phyloP scores from a whole-genome alignment of 73 alveolate species.

The Paramecium caudatum region DNA sequence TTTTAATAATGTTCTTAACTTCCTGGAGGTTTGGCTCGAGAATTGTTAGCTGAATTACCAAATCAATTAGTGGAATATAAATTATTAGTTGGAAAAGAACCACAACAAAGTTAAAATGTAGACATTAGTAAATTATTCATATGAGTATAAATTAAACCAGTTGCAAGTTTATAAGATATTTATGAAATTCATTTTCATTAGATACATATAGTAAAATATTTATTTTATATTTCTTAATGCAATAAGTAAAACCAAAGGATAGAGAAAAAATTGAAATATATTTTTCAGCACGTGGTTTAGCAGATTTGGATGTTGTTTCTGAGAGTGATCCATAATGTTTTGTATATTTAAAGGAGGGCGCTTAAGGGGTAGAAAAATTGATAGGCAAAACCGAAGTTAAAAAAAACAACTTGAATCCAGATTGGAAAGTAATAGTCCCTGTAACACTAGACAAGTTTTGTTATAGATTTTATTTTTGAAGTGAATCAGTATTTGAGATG shows the following conservation, averaged over 20 bases:
- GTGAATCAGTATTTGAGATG: constrained; percentile 78
- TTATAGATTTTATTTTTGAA: constrained; percentile 87
- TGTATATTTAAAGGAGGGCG: not conserved
- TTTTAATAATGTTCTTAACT: constrained; percentile 66
- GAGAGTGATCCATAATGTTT: constrained; percentile 84
- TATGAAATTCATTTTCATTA: no score
- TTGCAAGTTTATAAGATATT: no score
- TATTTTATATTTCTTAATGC: no score
- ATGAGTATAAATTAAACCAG: no score
- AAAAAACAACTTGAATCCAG: constrained; percentile 84
- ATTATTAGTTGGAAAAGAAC: not conserved
- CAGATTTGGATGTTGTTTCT: constrained; percentile 80
- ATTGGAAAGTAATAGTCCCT: constrained; percentile 62
- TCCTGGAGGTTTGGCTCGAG: constrained; percentile 80
- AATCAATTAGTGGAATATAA: constrained; percentile 4
- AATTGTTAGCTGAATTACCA: constrained; percentile 84
- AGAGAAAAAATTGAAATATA: constrained; percentile 80
- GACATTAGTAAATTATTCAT: not conserved
- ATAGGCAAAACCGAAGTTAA: constrained; percentile 82
- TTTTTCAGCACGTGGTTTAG: constrained; percentile 79
- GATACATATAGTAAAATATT: no score
- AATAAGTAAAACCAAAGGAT: not conserved
- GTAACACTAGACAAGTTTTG: constrained; percentile 30
- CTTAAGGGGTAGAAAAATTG: constrained; percentile 7
- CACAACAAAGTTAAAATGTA: not conserved